Conservation (phyloP, 306 rosid species). For the Castanea sativa region DNA sequence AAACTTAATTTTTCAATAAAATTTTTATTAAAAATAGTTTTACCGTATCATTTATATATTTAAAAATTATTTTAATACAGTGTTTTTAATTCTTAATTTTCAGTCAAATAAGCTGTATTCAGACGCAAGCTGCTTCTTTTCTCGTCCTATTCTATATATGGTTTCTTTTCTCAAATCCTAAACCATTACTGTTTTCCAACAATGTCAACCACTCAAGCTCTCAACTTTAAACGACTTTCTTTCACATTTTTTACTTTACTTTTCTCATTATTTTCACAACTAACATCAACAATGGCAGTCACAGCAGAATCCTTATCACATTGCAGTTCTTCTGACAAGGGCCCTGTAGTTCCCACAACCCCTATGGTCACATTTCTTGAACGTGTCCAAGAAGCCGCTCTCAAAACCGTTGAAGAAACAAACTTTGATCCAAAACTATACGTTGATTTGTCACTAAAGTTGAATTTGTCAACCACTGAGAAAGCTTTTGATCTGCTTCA, state of each 20-base stretch:
- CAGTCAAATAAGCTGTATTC: no score
- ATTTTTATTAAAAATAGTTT: no score
- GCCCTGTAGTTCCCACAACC: constrained; percentile 36
- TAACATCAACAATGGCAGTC: not conserved
- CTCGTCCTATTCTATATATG: not conserved
- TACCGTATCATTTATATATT: no score
- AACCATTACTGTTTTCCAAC: not conserved
- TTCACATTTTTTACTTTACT: not conserved
- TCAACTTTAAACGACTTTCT: not conserved
- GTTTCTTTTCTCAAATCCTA: not conserved
- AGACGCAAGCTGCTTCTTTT: not conserved
- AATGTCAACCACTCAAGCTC: not conserved
- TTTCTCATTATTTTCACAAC: not conserved
- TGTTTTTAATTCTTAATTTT: no score
- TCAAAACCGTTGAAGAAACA: constrained; percentile 32
- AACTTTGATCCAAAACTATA: constrained; percentile 71
- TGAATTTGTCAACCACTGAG: constrained; percentile 32
- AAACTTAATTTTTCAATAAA: no score
- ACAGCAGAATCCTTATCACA: constrained; percentile 15
- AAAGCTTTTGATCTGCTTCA: constrained; percentile 52
- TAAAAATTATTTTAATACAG: no score
- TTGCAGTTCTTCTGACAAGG: constrained; percentile 11
- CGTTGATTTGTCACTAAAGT: constrained; percentile 68
- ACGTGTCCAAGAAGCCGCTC: constrained; percentile 52
- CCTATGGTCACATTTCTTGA: constrained; percentile 62